Evolutionary conservation across 1,284 basidiomycete genomes (phyloP).

Genomic region (Xerocomus amazonicus): DNA sequence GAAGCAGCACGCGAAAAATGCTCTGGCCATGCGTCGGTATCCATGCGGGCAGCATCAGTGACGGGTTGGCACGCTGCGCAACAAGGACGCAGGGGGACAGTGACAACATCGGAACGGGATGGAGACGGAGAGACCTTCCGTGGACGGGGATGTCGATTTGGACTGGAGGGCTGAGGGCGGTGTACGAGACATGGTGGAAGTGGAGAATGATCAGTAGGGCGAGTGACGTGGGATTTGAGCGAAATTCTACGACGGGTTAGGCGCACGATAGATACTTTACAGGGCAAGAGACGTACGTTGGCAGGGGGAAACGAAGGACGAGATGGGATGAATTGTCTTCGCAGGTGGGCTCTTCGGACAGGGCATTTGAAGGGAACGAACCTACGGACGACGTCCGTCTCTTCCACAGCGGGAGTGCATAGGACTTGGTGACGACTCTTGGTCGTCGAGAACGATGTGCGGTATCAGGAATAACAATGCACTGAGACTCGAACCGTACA

Average conservation of each 20-base stretch:
- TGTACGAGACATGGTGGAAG: slow-evolving; percentile 48
- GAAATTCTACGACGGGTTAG: slow-evolving; percentile 33
- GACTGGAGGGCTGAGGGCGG: slow-evolving; percentile 29
- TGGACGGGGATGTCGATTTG: not conserved
- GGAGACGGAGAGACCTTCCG: slow-evolving; percentile 17
- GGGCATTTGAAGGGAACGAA: slow-evolving; percentile 18
- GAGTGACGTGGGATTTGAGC: slow-evolving; percentile 32
- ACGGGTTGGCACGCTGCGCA: slow-evolving; percentile 50
- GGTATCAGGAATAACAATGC: slow-evolving; percentile 61
- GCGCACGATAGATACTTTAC: not conserved
- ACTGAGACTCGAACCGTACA: slow-evolving; percentile 66
- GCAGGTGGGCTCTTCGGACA: not conserved
- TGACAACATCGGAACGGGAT: slow-evolving; percentile 32
- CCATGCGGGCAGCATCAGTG: slow-evolving; percentile 45
- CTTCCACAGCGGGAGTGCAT: slow-evolving; percentile 62
- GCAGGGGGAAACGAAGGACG: slow-evolving; percentile 56
- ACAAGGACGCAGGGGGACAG: slow-evolving; percentile 57
- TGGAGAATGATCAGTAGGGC: slow-evolving; percentile 29
- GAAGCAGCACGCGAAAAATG: slow-evolving; percentile 59
- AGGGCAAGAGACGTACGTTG: slow-evolving; percentile 40
- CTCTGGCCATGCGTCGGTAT: slow-evolving; percentile 53
- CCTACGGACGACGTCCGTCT: slow-evolving; percentile 28
- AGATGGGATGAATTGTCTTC: slow-evolving; percentile 41
- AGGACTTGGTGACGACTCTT: slow-evolving; percentile 54
- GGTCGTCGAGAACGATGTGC: slow-evolving; percentile 39